Evolutionary conservation across 441 rosid species (phyloP), one percentile per base, ranked within the genome.

Genomic region (Pelargonium cotyledonis): DNA sequence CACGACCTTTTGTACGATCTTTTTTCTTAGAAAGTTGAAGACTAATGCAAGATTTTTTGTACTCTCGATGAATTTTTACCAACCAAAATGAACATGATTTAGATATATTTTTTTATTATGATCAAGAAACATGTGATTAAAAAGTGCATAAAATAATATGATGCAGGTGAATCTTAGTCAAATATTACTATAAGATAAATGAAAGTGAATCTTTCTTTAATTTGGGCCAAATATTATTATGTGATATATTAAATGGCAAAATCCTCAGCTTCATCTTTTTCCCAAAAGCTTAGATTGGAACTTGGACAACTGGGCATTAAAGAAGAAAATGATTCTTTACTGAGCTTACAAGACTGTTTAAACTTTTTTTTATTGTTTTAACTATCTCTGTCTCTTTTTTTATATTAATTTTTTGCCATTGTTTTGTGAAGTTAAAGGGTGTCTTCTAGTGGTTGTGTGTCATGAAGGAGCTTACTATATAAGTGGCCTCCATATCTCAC

Each of bases 281-380:
- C 16, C 57, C 57, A 51, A 51, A 51, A 51, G 55, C 15, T 49
- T 49, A n/a, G 57, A 12, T 51, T 51, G 57, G 18, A 26, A 26
- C 14, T 6, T 51, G 57, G 14, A 19, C 16, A 19, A 41, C 6
- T 5, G 0, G 16, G 23, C 44, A 65, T 21, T 0, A 67, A 57
- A 40, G 6, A n/a, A 19, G 66, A 66, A 77, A 79, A 78, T 79
- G 19, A 81, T 83, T 78, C 89, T 35, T 85, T 79, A 84, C 81
- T 85, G 69, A 74, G 75, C 73, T 75, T 44, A 57, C 67, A 72
- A 44, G 15, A 68, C 81, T 78, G 79, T 82, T 72, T 43, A 31
- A 65, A 14, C 73, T 51, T 26, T 26, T 26, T 26, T 26, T 26
- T 26, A 26, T 26, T 26, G 29, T 26, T 26, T 26, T 0, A 26